Evolutionary conservation across 1,284 basidiomycete genomes (phyloP).

Genomic region (Cystobasidiaceae sp.): DNA sequence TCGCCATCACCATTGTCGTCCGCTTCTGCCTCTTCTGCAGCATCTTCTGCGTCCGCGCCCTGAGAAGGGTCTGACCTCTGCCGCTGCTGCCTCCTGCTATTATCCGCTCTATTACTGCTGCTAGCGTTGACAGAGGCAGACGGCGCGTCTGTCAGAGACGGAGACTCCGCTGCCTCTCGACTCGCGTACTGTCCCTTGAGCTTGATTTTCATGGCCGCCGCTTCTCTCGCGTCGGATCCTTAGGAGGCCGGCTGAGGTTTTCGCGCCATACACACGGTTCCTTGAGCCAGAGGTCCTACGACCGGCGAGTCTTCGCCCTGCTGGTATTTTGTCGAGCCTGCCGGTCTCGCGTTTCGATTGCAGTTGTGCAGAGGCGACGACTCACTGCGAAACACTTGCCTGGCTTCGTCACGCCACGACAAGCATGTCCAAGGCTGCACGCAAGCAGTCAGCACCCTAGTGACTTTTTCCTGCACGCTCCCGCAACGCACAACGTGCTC

Average conservation of each 20-base stretch:
- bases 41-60: not conserved
- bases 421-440: too few relatives aligned
- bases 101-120: not conserved
- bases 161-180: not conserved
- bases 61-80: not conserved
- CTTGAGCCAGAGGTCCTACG: not conserved
- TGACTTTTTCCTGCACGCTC: too few relatives aligned
- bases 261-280: too few relatives aligned
- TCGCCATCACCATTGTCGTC: not conserved
- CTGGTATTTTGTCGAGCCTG: too few relatives aligned
- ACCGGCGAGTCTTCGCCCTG: not conserved
- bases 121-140: not conserved
- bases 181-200: constrained; percentile 27
- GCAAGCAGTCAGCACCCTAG: too few relatives aligned
- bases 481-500: too few relatives aligned
- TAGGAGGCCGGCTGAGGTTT: too few relatives aligned
- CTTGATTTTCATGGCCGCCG: constrained; percentile 10
- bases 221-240: not conserved
- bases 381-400: too few relatives aligned
- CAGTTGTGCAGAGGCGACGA: too few relatives aligned
- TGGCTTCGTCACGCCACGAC: too few relatives aligned
- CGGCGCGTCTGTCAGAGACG: not conserved
- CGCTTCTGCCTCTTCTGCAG: not conserved
- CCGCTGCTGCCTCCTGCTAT: too few relatives aligned
- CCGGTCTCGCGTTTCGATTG: too few relatives aligned